A percentile compares a stretch with the other conserved stretches of the same genome.
Evolutionary conservation across 2,329 filamentous ascomycete genomes (phyloP).

Genomic region (Fusarium robinianum): DNA sequence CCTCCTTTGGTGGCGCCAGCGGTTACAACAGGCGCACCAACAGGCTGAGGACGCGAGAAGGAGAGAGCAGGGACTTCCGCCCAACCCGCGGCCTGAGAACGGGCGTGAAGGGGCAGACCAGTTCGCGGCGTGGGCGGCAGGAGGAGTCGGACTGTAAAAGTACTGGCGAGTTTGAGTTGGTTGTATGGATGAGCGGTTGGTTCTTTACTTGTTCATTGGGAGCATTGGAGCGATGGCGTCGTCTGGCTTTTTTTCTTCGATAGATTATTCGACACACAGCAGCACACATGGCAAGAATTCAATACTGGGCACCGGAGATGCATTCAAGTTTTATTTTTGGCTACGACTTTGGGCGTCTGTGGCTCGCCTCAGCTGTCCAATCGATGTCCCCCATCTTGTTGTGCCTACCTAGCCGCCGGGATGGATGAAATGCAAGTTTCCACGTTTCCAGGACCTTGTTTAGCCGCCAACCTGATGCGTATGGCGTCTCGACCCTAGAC

Average conservation of each 20-base stretch:
- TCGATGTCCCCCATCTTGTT: too few relatives aligned
- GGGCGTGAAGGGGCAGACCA: slow-evolving; percentile 31
- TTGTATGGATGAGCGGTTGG: slow-evolving; percentile 12
- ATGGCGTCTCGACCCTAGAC: too few relatives aligned
- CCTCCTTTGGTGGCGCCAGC: slow-evolving; percentile 80
- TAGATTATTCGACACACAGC: background rate
- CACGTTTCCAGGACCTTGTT: too few relatives aligned
- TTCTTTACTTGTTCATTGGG: slow-evolving; percentile 26
- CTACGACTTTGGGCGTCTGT: too few relatives aligned
- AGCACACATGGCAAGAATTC: background rate
- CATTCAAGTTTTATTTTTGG: too few relatives aligned
- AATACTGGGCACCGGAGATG: too few relatives aligned
- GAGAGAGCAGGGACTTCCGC: slow-evolving; percentile 40
- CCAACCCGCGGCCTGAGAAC: slow-evolving; percentile 31
- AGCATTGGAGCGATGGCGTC: slow-evolving; percentile 39
- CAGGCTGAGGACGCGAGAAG: slow-evolving; percentile 41
- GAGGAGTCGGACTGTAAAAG: slow-evolving; percentile 43
- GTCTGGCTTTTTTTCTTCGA: slow-evolving; percentile 30
- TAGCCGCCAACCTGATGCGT: too few relatives aligned
- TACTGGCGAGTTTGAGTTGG: slow-evolving; percentile 1
- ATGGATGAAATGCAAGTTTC: too few relatives aligned
- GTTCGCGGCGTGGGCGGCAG: slow-evolving; percentile 45
- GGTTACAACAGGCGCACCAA: slow-evolving; percentile 63
- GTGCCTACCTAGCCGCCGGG: too few relatives aligned
- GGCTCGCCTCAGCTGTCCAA: too few relatives aligned